A percentile compares a stretch with the other conserved stretches of the same genome.
phyloP scores from a whole-genome alignment of 495 filamentous ascomycete species.

The Tuber brumale region DNA sequence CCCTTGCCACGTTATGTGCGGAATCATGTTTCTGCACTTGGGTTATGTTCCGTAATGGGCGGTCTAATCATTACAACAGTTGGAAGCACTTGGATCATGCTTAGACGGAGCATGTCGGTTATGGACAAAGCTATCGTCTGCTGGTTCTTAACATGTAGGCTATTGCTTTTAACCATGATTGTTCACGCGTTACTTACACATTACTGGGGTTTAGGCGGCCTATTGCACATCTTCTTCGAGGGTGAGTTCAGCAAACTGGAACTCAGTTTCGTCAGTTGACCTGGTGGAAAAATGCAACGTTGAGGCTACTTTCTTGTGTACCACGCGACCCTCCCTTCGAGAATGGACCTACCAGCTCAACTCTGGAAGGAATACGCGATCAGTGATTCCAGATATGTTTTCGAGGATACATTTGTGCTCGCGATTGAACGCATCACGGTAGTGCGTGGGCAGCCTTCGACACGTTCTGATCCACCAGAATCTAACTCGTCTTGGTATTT shows the following conservation, averaged over 20 bases:
- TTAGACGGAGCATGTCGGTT: constrained; percentile 21
- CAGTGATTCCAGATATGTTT: constrained; percentile 48
- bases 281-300: not conserved
- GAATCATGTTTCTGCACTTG: constrained; percentile 19
- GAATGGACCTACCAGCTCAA: constrained; percentile 28
- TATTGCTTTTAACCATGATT: not conserved
- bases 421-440: constrained; percentile 78
- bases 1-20: constrained; percentile 23
- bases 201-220: constrained; percentile 20
- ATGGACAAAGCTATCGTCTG: constrained; percentile 22
- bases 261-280: not conserved
- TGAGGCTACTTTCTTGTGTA: constrained; percentile 35
- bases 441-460: constrained; percentile 47
- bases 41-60: constrained; percentile 19
- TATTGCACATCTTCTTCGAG: constrained; percentile 39
- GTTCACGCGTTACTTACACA: not conserved
- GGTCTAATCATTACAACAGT: constrained; percentile 23
- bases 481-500: constrained; percentile 29
- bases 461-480: not conserved
- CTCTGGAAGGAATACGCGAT: constrained; percentile 40
- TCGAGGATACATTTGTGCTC: constrained; percentile 69
- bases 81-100: constrained; percentile 51
- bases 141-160: constrained; percentile 37
- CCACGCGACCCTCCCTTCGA: constrained; percentile 19
- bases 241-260: constrained; percentile 6